phyloP scores from a whole-genome alignment of 1,139 yeast species.

The Blastobotrys elegans region DNA sequence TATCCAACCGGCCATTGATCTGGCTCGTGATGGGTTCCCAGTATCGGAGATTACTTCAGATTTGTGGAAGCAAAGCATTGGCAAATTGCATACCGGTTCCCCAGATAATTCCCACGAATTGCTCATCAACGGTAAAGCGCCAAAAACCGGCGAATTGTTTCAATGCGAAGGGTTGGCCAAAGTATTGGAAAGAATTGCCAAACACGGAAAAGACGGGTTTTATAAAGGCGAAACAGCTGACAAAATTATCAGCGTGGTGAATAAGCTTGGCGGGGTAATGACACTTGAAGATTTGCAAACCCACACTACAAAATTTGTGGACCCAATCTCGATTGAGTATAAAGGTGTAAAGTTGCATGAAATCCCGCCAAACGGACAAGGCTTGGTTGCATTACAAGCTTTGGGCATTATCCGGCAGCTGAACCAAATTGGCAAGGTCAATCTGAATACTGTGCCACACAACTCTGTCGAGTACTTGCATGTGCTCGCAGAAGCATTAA shows the following conservation, averaged over 20 bases:
- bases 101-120: slow-evolving; percentile 35
- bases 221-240: slow-evolving; percentile 66
- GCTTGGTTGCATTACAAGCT: slow-evolving; percentile 65
- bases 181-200: slow-evolving; percentile 49
- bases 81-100: slow-evolving; percentile 5
- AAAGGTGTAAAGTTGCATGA: slow-evolving; percentile 53
- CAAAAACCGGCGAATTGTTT: slow-evolving; percentile 58
- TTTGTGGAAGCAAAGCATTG: slow-evolving; percentile 43
- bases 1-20: slow-evolving; percentile 62
- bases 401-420: slow-evolving; percentile 61
- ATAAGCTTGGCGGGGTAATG: slow-evolving; percentile 52
- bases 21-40: slow-evolving; percentile 65
- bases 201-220: slow-evolving; percentile 58
- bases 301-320: slow-evolving; percentile 57
- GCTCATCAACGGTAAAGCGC: slow-evolving; percentile 42
- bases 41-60: slow-evolving; percentile 55
- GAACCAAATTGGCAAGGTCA: slow-evolving; percentile 40
- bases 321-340: slow-evolving; percentile 48
- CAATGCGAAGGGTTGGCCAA: slow-evolving; percentile 50
- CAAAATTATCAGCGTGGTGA: slow-evolving; percentile 53
- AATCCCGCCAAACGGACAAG: slow-evolving; percentile 81
- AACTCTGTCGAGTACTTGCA: slow-evolving; percentile 72
- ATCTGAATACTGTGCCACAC: slow-evolving; percentile 48
- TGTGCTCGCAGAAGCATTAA: slow-evolving; percentile 61
- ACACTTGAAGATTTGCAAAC: slow-evolving; percentile 48